Evolutionary conservation across 2,329 filamentous ascomycete species (phyloP), one percentile per base, ranked within the genome.

Genomic region (Fusarium cyanostomum): DNA sequence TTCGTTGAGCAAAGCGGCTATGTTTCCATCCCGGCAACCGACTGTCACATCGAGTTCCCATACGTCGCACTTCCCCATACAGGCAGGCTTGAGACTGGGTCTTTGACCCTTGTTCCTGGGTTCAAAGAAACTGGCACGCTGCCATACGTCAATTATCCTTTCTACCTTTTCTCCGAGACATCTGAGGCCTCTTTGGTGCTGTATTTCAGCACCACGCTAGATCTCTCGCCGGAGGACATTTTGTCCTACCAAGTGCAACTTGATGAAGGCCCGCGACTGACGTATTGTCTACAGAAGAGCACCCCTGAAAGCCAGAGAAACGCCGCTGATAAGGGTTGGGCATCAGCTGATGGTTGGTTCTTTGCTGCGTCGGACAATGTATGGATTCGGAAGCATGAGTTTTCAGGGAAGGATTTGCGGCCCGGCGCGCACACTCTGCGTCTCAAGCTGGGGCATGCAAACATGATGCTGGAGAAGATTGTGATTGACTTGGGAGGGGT

Each of bases 1-100:
- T 89, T 88, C 61, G 81, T 89, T 33, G 88, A 91, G 72, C 82
- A 82, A 0, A 84, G 87, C 59, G 75, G 77, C 16, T 78, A 80
- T 45, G 75, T 87, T 12, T 68, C 64, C 0, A 70, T 69, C 5
- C 62, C 64, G 0, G 67, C 67, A 1, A 64, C 56, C 0, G 30
- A 30, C 1, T 21, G 53, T 6, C 11, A 13, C 0, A 8, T 50
- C 2, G n/a, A 34, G 5, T 2, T 21, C 1, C 39, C 48, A 0
- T 76, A 71, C 3, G 1, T 46, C 0, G 3, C 39, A 1, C 30
- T 70, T 1, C 64, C 66, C 3, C 52, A 69, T 4, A 24, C 52
- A 3, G 68, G 68, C 1, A 61, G 68, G 15, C 35, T 52, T 0
- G 37, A 59, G 7, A 38, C 24, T 2, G 68, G 68, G 2, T 57